These are phyloP conservation scores for Mycena floridula DNA, from an alignment of 768 basidiomycete genomes.

Conservation along the genomic window DNA sequence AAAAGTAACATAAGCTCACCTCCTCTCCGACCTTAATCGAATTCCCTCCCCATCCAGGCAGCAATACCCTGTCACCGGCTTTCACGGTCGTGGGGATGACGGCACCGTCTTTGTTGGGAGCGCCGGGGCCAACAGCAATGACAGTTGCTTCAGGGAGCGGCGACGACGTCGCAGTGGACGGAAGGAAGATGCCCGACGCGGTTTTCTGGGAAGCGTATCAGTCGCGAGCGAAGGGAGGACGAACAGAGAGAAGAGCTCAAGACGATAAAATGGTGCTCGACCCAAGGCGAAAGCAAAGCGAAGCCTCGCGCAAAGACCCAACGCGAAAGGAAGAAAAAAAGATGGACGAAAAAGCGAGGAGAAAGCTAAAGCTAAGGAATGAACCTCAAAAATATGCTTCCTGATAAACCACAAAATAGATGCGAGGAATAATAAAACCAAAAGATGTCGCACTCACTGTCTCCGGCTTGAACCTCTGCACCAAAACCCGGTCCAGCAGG, in stretches of 20 bases:
- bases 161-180: slow-evolving; percentile 75
- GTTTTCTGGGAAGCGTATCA: slow-evolving; percentile 67
- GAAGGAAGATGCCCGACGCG: slow-evolving; percentile 92
- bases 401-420: too few relatives aligned
- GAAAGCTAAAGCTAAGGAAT: too few relatives aligned
- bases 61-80: slow-evolving; percentile 86
- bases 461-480: slow-evolving; percentile 96
- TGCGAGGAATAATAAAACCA: too few relatives aligned
- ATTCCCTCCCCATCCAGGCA: slow-evolving; percentile 96
- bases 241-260: not conserved
- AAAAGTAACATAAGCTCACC: slow-evolving; percentile 39
- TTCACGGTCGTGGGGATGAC: slow-evolving; percentile 72
- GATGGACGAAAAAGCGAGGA: too few relatives aligned
- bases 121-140: slow-evolving; percentile 92
- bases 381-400: too few relatives aligned
- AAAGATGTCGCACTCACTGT: slow-evolving; percentile 52
- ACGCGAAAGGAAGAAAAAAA: too few relatives aligned
- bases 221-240: not conserved
- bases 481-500: slow-evolving; percentile 92
- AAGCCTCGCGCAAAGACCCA: too few relatives aligned
- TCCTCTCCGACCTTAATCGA: slow-evolving; percentile 96
- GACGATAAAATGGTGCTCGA: too few relatives aligned
- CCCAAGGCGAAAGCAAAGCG: too few relatives aligned
- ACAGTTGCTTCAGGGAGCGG: slow-evolving; percentile 98
- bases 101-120: slow-evolving; percentile 80